Conservation (phyloP, 129 eudicot species). For the Artemisia argyi region DNA sequence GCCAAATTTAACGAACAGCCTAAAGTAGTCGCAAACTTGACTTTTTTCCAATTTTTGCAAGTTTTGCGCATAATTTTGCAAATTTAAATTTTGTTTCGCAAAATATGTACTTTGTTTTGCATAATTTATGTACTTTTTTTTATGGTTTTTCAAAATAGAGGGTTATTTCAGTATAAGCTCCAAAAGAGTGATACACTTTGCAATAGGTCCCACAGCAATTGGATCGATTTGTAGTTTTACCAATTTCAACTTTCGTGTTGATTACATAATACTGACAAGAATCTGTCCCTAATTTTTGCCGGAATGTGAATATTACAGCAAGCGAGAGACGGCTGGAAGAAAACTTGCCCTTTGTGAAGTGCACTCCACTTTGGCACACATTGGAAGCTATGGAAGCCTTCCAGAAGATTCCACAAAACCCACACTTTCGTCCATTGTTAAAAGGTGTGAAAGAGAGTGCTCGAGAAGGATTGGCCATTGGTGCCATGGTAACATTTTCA, state of each 20-base stretch:
- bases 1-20: too few relatives aligned
- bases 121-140: too few relatives aligned
- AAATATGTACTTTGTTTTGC: too few relatives aligned
- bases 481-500: slow-evolving; percentile 65
- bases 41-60: too few relatives aligned
- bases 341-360: slow-evolving; percentile 66
- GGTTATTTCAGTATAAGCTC: too few relatives aligned
- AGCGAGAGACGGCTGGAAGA: slow-evolving; percentile 17
- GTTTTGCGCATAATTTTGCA: too few relatives aligned
- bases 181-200: too few relatives aligned
- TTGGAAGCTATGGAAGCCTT: slow-evolving; percentile 70
- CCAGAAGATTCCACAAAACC: slow-evolving; percentile 65
- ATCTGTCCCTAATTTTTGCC: neutral
- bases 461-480: slow-evolving; percentile 88
- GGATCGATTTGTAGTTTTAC: too few relatives aligned
- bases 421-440: slow-evolving; percentile 75
- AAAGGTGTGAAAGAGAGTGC: slow-evolving; percentile 33
- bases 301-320: slow-evolving; percentile 23
- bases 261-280: neutral
- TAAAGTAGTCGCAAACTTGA: too few relatives aligned
- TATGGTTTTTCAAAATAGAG: neutral
- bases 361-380: slow-evolving; percentile 57
- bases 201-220: too few relatives aligned
- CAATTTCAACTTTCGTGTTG: neutral
- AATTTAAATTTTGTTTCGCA: too few relatives aligned